phyloP scores from a whole-genome alignment of 2,329 filamentous ascomycete genomes.

The Epichloe scottii region DNA sequence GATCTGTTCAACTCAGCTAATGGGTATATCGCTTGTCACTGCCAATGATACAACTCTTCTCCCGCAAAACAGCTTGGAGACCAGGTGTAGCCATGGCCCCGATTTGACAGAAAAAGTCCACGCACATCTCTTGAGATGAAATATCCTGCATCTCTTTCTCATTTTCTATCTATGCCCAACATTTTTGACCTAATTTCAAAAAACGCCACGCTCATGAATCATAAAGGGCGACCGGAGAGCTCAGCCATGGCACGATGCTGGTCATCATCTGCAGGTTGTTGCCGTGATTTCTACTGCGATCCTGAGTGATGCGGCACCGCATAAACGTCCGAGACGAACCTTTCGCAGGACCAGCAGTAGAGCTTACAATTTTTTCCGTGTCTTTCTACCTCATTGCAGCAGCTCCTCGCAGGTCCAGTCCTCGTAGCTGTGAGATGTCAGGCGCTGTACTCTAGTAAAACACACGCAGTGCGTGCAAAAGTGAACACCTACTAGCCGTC shows the following conservation, averaged over 20 bases:
- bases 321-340: neutral
- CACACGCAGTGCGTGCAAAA: neutral
- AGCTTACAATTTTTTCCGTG: slow-evolving; percentile 3
- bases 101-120: too few species aligned
- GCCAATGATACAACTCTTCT: too few species aligned
- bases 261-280: neutral
- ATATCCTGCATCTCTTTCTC: slow-evolving; percentile 4
- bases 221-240: slow-evolving; percentile 12
- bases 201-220: slow-evolving; percentile 26
- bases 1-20: neutral
- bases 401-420: slow-evolving; percentile 99
- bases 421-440: slow-evolving; percentile 59
- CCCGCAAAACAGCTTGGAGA: neutral
- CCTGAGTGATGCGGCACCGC: neutral
- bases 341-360: slow-evolving; percentile 5
- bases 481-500: slow-evolving; percentile 73
- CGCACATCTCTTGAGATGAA: neutral
- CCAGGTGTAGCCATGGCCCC: too few species aligned
- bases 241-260: neutral
- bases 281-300: neutral
- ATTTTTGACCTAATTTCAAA: slow-evolving; percentile 17
- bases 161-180: slow-evolving; percentile 13
- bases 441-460: neutral
- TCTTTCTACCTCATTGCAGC: slow-evolving; percentile 37
- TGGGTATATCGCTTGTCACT: neutral